phyloP scores from a whole-genome alignment of 2,329 filamentous ascomycete species.

The Epichloe brachyelytri region DNA sequence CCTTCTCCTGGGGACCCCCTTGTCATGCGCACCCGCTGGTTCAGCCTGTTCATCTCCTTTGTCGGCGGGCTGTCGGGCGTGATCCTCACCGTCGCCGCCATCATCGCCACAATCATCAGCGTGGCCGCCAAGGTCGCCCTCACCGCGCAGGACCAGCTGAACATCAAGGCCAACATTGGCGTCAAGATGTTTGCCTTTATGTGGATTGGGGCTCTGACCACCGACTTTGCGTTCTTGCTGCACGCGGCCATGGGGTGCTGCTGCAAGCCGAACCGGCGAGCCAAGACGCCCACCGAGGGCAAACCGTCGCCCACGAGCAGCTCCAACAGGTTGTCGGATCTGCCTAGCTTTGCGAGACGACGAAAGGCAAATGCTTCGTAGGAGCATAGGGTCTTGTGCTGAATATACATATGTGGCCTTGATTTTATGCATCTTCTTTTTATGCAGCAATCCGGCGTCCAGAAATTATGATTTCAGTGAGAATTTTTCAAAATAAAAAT shows the following conservation, averaged over 20 bases:
- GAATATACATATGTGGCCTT: too few relatives aligned
- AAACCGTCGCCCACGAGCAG: conserved; percentile 1
- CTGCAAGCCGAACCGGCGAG: conserved; percentile 29
- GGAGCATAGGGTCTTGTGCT: background rate
- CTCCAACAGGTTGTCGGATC: conserved; percentile 9
- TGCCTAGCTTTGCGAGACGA: conserved; percentile 18
- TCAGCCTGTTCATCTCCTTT: conserved; percentile 54
- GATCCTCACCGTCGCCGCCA: conserved; percentile 53
- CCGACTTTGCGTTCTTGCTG: conserved; percentile 56
- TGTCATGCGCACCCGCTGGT: conserved; percentile 42
- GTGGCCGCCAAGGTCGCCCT: conserved; percentile 69
- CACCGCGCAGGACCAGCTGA: conserved; percentile 56
- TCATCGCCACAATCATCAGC: conserved; percentile 74
- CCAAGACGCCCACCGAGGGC: background rate
- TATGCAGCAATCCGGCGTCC: too few relatives aligned
- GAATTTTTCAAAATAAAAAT: too few relatives aligned
- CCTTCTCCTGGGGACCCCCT: conserved; percentile 54
- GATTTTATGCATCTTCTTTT: too few relatives aligned
- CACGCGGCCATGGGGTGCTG: conserved; percentile 72
- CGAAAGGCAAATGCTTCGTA: conserved; percentile 10
- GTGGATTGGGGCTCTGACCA: conserved; percentile 65
- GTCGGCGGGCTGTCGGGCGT: conserved; percentile 56
- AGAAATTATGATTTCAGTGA: too few relatives aligned
- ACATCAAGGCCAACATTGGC: conserved; percentile 61
- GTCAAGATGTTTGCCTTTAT: conserved; percentile 71